Conservation (phyloP, 2,329 filamentous ascomycete genomes). For the Penicillium digitatum region DNA sequence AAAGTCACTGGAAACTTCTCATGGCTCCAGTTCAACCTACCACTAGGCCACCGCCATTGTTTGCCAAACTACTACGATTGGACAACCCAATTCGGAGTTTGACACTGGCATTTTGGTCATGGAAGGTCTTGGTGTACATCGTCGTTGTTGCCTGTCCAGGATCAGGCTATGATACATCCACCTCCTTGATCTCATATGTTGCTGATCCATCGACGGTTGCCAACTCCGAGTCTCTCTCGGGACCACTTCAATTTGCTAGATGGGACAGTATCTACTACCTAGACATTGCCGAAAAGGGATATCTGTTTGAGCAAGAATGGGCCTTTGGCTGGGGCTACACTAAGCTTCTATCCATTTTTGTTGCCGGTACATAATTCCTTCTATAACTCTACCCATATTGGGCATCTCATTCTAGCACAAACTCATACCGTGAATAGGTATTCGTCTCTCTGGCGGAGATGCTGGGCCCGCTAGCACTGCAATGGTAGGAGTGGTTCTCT, state of each 20-base stretch:
- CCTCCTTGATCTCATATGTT: slow-evolving; percentile 45
- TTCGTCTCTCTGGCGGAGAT: slow-evolving; percentile 20
- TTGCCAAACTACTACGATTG: slow-evolving; percentile 23
- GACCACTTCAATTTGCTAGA: slow-evolving; percentile 48
- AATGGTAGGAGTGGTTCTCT: slow-evolving; percentile 61
- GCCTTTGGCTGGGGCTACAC: slow-evolving; percentile 59
- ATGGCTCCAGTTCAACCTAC: slow-evolving; percentile 16
- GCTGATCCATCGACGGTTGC: slow-evolving; percentile 1
- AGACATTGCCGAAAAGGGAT: slow-evolving; percentile 51
- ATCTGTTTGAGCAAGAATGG: slow-evolving; percentile 63
- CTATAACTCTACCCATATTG: neutral
- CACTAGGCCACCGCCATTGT: slow-evolving; percentile 8
- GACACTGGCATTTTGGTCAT: slow-evolving; percentile 47
- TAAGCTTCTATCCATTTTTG: slow-evolving; percentile 40
- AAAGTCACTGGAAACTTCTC: neutral
- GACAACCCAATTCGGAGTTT: slow-evolving; percentile 33
- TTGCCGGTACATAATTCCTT: slow-evolving; percentile 27
- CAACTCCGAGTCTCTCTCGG: slow-evolving; percentile 16
- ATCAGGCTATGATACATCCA: slow-evolving; percentile 61
- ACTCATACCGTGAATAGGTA: slow-evolving; percentile 19
- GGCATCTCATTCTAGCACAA: neutral
- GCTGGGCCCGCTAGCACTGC: slow-evolving; percentile 25
- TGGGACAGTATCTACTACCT: slow-evolving; percentile 64
- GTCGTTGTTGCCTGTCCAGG: slow-evolving; percentile 52
- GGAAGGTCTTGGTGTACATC: slow-evolving; percentile 55